Evolutionary conservation across 2,329 filamentous ascomycete genomes (phyloP).

Genomic region (Calycina marina): DNA sequence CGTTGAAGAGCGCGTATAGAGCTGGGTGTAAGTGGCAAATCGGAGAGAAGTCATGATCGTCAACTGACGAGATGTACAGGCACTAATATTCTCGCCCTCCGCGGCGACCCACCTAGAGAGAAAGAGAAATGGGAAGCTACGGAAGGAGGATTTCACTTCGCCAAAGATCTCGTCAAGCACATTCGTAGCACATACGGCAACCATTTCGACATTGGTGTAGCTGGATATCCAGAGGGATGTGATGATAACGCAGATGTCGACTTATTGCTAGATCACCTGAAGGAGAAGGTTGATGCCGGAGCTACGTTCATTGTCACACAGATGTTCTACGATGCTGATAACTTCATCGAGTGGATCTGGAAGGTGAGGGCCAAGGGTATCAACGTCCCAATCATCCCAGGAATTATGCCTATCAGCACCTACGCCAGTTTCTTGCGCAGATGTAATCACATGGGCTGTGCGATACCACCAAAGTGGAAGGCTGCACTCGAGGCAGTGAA

Average conservation of each 20-base stretch:
- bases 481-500: slow-evolving; percentile 79
- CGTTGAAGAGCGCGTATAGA: slow-evolving; percentile 77
- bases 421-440: slow-evolving; percentile 85
- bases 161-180: slow-evolving; percentile 68
- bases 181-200: slow-evolving; percentile 67
- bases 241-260: slow-evolving; percentile 88
- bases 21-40: slow-evolving; percentile 55
- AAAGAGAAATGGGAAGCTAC: slow-evolving; percentile 86
- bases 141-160: slow-evolving; percentile 80
- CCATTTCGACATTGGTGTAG: slow-evolving; percentile 95
- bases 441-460: slow-evolving; percentile 81
- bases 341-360: slow-evolving; percentile 80
- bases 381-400: slow-evolving; percentile 66
- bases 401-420: slow-evolving; percentile 89
- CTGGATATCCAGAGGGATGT: slow-evolving; percentile 88
- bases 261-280: slow-evolving; percentile 74
- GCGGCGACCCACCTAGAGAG: slow-evolving; percentile 87
- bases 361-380: slow-evolving; percentile 80
- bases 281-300: slow-evolving; percentile 92
- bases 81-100: slow-evolving; percentile 88
- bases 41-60: too few relatives aligned
- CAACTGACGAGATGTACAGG: neutral
- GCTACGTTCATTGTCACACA: slow-evolving; percentile 92
- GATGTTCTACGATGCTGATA: slow-evolving; percentile 98
- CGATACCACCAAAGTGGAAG: slow-evolving; percentile 69